A percentile compares a stretch with the other conserved stretches of the same genome.
These are phyloP conservation scores for Plasmodium gallinaceum DNA, from an alignment of 169 alveolate genomes.

Conservation along the genomic window DNA sequence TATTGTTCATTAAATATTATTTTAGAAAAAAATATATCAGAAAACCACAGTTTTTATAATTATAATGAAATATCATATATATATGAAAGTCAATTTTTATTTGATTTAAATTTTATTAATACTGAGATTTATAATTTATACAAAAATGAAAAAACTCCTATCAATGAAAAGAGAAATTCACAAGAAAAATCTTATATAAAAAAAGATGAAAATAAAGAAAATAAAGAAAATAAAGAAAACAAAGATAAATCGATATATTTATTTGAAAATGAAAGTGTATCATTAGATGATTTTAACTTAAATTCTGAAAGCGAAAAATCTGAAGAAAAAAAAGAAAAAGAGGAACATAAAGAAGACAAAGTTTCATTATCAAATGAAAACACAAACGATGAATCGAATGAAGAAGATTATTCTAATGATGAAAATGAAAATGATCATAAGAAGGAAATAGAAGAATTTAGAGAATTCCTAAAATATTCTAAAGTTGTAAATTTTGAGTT, in stretches of 20 bases:
- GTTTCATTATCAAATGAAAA: neutral
- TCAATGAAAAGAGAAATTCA: neutral
- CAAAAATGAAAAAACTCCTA: slow-evolving; percentile 2
- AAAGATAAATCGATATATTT: slow-evolving; percentile 54
- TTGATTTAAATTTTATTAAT: slow-evolving; percentile 44
- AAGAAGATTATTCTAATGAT: neutral
- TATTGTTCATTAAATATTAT: slow-evolving; percentile 40
- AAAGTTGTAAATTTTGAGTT: slow-evolving; percentile 41
- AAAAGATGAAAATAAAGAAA: neutral
- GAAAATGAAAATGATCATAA: slow-evolving; percentile 8
- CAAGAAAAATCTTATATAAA: slow-evolving; percentile 1
- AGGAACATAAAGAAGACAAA: neutral
- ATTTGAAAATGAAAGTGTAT: slow-evolving; percentile 36
- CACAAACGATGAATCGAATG: neutral
- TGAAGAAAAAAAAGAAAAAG: slow-evolving; percentile 9
- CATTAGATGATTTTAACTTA: slow-evolving; percentile 70
- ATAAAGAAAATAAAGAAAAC: neutral
- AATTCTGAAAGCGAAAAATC: slow-evolving; percentile 32
- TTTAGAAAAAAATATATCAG: slow-evolving; percentile 16
- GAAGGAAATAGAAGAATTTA: slow-evolving; percentile 16
- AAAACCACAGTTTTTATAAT: neutral
- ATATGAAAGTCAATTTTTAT: slow-evolving; percentile 43
- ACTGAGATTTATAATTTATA: slow-evolving; percentile 18
- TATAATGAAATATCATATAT: slow-evolving; percentile 27
- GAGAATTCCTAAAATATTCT: slow-evolving; percentile 11